Base-by-base conservation (phyloP, 2,329 filamentous ascomycete species). In the Fusarium sp. region DNA sequence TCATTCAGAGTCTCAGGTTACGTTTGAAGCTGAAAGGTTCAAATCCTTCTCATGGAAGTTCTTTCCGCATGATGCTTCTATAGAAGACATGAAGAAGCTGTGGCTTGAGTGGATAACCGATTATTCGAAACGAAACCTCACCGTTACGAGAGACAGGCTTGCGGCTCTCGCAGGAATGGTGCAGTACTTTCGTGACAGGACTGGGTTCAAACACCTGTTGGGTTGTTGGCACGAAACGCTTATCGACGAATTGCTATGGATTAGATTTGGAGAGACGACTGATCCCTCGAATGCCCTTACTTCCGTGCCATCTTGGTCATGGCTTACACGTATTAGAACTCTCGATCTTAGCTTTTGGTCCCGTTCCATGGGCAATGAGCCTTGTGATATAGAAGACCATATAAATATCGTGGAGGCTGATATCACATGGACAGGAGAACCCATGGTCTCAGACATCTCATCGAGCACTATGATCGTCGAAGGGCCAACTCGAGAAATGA, bases 91-190 rank as follows among this genome's bases (percentile, higher is more conserved):
- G 8, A 20, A 45, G 6, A n/a, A 8, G 7, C 12, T 58, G 15
- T 68, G 58, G 53, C 29, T 51, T 20, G 43, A 63, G 4, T 68
- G 53, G 66, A 59, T 66, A n/a, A 29, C 50, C 7, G 55, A 56
- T 9, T 66, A 68, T 27, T 63, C 66, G 3, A 27, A 15, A 2
- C 32, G 62, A 20, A 22, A 47, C 6, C 32, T 68, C 22, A 66
- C 38, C 1, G 34, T 68, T 25, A 11, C 22, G 15, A 44, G 29
- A 18, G 66, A 66, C 6, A 20, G 44, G 3, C 29, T 66, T 4
- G 18, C 30, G 11, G 57, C 57, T 12, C 30, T 66, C 8, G 29
- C 53, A 5, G 66, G 63, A 6, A 63, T 66, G 11, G 18, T 45
- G 9, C 34, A 51, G 24, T 20, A 51, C 20, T 66, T 66, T n/a